Percentiles rank a stretch among this genome's conserved stretches.
These are phyloP conservation scores for Cyanidioschyzon merolae DNA, from an alignment of 23 red algal genomes.

Conservation along the genomic window DNA sequence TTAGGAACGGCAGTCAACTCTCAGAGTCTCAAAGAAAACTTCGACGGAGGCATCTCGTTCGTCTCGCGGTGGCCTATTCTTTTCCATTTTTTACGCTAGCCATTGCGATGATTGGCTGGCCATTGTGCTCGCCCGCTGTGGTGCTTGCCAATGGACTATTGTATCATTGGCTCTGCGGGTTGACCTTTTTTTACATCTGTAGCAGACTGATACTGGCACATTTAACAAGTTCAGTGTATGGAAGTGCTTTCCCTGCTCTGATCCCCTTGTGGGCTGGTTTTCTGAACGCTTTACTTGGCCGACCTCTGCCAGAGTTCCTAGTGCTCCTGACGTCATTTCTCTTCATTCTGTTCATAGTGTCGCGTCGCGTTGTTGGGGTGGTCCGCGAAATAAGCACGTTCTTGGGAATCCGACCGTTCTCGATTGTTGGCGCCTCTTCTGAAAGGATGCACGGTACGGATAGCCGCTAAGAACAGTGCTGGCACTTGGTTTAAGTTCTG, in stretches of 20 bases:
- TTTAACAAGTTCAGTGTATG: slow-evolving; percentile 28
- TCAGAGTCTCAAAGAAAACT: neutral
- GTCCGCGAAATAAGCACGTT: slow-evolving; percentile 44
- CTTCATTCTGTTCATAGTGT: slow-evolving; percentile 15
- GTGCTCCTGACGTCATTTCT: neutral
- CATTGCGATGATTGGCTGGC: slow-evolving; percentile 21
- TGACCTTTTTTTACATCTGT: slow-evolving; percentile 54
- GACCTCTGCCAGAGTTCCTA: neutral
- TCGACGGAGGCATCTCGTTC: neutral
- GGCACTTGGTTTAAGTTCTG: too few species aligned
- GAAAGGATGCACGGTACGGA: too few species aligned
- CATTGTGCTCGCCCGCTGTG: slow-evolving; percentile 25
- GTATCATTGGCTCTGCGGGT: slow-evolving; percentile 40
- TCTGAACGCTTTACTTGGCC: slow-evolving; percentile 31
- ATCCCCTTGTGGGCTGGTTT: slow-evolving; percentile 20
- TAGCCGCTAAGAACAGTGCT: too few species aligned
- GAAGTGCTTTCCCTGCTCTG: slow-evolving; percentile 36
- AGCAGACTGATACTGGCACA: slow-evolving; percentile 65
- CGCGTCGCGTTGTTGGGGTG: neutral
- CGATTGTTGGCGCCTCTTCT: too few species aligned
- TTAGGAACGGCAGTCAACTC: slow-evolving; percentile 18
- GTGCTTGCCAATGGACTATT: slow-evolving; percentile 17
- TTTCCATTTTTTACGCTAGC: slow-evolving; percentile 26
- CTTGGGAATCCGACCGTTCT: slow-evolving; percentile 49
- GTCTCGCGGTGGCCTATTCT: neutral